A percentile compares a stretch with the other conserved stretches of the same genome.
phyloP scores from a whole-genome alignment of 129 eudicot genomes.

The Lonicera japonica region DNA sequence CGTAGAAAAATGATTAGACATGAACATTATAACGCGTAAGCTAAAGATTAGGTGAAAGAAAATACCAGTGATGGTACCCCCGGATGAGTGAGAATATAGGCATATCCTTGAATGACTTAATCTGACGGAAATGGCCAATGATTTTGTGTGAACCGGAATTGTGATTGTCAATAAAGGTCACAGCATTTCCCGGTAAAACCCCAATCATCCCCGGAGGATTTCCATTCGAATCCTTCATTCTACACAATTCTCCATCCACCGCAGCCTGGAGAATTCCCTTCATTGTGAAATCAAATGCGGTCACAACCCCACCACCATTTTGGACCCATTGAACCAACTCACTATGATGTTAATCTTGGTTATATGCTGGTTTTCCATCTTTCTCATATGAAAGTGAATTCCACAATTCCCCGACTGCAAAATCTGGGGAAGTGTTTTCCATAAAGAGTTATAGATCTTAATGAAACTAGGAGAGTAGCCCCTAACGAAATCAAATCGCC shows the following conservation, averaged over 20 bases:
- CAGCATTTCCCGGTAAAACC: constrained; percentile 34
- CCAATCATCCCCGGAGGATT: constrained; percentile 68
- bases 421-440: constrained; percentile 45
- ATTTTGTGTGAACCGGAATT: constrained; percentile 64
- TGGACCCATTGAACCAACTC: constrained; percentile 41
- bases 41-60: neutral
- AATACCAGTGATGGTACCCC: constrained; percentile 55
- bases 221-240: constrained; percentile 52
- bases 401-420: constrained; percentile 71
- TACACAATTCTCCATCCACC: constrained; percentile 67
- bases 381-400: constrained; percentile 20
- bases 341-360: constrained; percentile 54
- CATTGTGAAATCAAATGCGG: constrained; percentile 65
- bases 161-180: constrained; percentile 62
- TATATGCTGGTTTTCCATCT: constrained; percentile 47
- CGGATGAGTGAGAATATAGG: constrained; percentile 78
- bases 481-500: constrained; percentile 58
- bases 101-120: constrained; percentile 77
- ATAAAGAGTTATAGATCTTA: constrained; percentile 54
- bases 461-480: constrained; percentile 55
- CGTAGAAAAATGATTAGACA: neutral
- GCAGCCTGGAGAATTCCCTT: constrained; percentile 70
- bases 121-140: constrained; percentile 64
- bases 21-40: neutral
- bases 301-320: constrained; percentile 38